A percentile compares a stretch with the other conserved stretches of the same genome.
phyloP scores from a whole-genome alignment of 768 basidiomycete species.

The Crassisporium funariophilum region DNA sequence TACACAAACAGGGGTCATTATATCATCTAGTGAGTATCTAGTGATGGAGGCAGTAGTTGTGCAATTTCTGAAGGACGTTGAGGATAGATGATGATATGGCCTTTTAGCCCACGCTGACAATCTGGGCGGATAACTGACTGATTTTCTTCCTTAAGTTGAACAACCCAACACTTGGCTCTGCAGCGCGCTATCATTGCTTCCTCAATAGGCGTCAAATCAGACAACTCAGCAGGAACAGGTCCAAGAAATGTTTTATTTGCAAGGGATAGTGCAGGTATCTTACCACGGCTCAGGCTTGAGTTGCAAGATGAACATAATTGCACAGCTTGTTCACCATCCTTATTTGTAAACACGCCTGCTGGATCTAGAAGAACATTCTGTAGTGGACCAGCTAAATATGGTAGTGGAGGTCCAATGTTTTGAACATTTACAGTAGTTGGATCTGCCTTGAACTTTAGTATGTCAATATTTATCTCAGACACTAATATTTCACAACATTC shows the following conservation, averaged over 20 bases:
- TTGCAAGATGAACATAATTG: constrained; percentile 25
- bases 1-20: constrained; percentile 38
- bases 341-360: constrained; percentile 1
- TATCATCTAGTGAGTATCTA: constrained; percentile 27
- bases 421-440: neutral
- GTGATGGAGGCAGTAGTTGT: constrained; percentile 36
- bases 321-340: neutral
- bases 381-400: neutral
- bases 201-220: constrained; percentile 36
- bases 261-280: constrained; percentile 28
- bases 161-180: constrained; percentile 36
- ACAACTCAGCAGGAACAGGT: constrained; percentile 27
- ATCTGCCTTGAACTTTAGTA: neutral
- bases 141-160: constrained; percentile 33
- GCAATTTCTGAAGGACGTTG: constrained; percentile 32
- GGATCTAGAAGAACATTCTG: constrained; percentile 3
- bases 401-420: neutral
- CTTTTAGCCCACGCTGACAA: constrained; percentile 35
- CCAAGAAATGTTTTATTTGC: constrained; percentile 36
- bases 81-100: constrained; percentile 44
- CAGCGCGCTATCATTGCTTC: constrained; percentile 42
- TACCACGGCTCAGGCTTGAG: constrained; percentile 5
- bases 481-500: neutral
- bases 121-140: constrained; percentile 3
- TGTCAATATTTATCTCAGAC: neutral